These are phyloP conservation scores for Dryas alaskensis DNA, from an alignment of 306 rosid species.

Conservation along the genomic window DNA sequence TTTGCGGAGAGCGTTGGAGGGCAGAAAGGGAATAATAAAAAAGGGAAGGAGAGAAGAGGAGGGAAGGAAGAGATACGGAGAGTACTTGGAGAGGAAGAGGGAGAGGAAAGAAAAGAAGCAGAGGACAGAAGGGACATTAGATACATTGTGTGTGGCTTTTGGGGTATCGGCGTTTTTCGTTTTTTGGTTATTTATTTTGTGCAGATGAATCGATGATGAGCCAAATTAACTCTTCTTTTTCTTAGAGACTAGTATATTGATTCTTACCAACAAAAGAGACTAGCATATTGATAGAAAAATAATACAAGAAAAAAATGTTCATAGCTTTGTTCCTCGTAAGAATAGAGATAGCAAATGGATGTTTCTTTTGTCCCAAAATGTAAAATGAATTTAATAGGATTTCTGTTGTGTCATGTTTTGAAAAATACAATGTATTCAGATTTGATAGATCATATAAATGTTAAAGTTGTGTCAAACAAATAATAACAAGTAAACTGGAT, in stretches of 20 bases:
- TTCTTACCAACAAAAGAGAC: background rate
- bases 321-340: background rate
- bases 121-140: constrained; percentile 63
- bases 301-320: background rate
- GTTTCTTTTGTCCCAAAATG: too few species aligned
- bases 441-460: too few species aligned
- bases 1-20: constrained; percentile 44
- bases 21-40: constrained; percentile 40
- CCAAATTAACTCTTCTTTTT: too few species aligned
- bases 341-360: too few species aligned
- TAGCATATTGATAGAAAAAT: background rate
- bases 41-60: constrained; percentile 12
- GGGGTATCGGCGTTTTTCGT: constrained; percentile 35
- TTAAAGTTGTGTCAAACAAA: too few species aligned
- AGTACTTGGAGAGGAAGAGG: constrained; percentile 36
- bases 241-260: too few species aligned
- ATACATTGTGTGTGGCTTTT: constrained; percentile 48
- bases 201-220: constrained; percentile 8
- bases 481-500: too few species aligned
- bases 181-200: constrained; percentile 28
- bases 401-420: too few species aligned
- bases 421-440: too few species aligned
- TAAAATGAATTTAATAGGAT: too few species aligned
- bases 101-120: constrained; percentile 45
- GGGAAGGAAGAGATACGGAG: constrained; percentile 36